Conservation (phyloP, 768 basidiomycete genomes). For the Pleurotus platypus region DNA sequence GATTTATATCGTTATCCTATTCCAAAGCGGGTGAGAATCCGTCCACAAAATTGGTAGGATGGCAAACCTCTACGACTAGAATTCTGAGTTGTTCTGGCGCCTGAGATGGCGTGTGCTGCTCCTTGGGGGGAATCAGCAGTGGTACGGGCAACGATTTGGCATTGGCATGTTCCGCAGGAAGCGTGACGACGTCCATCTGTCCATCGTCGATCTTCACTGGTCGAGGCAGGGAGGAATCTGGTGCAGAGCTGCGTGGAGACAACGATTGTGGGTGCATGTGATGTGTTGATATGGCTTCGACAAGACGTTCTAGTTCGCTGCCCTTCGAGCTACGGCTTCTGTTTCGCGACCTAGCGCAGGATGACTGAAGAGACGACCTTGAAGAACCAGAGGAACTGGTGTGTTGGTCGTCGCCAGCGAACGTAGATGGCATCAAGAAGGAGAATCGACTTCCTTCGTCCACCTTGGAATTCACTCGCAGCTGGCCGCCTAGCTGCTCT, state of each 20-base stretch:
- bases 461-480: slow-evolving; percentile 73
- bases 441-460: slow-evolving; percentile 69
- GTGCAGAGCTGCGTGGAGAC: slow-evolving; percentile 6
- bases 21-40: not conserved
- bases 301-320: slow-evolving; percentile 40
- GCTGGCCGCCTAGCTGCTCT: slow-evolving; percentile 73
- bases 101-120: not conserved
- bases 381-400: slow-evolving; percentile 16
- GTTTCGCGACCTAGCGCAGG: slow-evolving; percentile 21
- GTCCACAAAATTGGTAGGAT: not conserved
- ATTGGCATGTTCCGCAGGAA: slow-evolving; percentile 4
- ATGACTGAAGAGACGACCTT: slow-evolving; percentile 17
- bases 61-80: slow-evolving; percentile 63
- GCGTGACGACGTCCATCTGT: slow-evolving; percentile 13
- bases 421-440: slow-evolving; percentile 61
- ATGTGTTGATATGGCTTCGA: slow-evolving; percentile 42
- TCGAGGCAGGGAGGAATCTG: slow-evolving; percentile 25
- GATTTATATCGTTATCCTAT: slow-evolving; percentile 77
- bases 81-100: slow-evolving; percentile 35
- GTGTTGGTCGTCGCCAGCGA: slow-evolving; percentile 25
- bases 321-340: slow-evolving; percentile 21
- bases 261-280: slow-evolving; percentile 20
- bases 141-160: not conserved
- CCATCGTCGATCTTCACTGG: slow-evolving; percentile 32
- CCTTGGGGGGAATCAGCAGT: not conserved